phyloP scores from a whole-genome alignment of 2,329 filamentous ascomycete genomes.

The Monosporascus sp. region DNA sequence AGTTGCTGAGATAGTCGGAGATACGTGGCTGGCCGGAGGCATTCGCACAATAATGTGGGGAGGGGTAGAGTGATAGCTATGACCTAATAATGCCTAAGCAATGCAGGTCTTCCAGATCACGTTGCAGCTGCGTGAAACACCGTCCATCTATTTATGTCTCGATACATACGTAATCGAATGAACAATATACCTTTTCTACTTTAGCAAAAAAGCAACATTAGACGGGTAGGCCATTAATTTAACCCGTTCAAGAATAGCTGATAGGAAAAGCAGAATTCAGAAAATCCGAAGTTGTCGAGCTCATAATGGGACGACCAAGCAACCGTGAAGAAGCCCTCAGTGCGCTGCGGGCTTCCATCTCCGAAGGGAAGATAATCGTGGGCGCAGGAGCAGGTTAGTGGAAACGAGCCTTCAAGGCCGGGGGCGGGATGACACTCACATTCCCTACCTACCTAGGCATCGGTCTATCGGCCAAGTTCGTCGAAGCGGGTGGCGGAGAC shows the following conservation, averaged over 20 bases:
- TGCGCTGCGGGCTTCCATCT: slow-evolving; percentile 48
- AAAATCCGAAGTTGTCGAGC: not conserved
- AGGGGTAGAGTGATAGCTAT: not conserved
- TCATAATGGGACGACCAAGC: slow-evolving; percentile 47
- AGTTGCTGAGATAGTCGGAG: no score
- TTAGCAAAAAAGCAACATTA: no score
- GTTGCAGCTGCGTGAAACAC: not conserved
- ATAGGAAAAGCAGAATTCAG: not conserved
- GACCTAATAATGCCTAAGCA: not conserved
- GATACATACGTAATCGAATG: not conserved
- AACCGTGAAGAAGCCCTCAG: slow-evolving; percentile 51
- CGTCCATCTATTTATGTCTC: not conserved
- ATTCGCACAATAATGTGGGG: not conserved
- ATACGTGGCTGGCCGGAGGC: no score
- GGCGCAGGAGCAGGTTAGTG: slow-evolving; percentile 54
- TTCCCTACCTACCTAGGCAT: slow-evolving; percentile 38
- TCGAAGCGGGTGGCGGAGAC: slow-evolving; percentile 63
- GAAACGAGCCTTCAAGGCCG: slow-evolving; percentile 26
- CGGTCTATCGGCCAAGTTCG: slow-evolving; percentile 64
- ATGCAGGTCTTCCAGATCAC: not conserved
- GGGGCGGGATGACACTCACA: slow-evolving; percentile 13
- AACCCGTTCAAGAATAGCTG: no score
- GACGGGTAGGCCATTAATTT: no score
- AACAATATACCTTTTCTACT: not conserved
- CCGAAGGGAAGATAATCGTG: slow-evolving; percentile 53